Base-by-base conservation (phyloP, 768 basidiomycete species). In the Leucocoprinus birnbaumii region DNA sequence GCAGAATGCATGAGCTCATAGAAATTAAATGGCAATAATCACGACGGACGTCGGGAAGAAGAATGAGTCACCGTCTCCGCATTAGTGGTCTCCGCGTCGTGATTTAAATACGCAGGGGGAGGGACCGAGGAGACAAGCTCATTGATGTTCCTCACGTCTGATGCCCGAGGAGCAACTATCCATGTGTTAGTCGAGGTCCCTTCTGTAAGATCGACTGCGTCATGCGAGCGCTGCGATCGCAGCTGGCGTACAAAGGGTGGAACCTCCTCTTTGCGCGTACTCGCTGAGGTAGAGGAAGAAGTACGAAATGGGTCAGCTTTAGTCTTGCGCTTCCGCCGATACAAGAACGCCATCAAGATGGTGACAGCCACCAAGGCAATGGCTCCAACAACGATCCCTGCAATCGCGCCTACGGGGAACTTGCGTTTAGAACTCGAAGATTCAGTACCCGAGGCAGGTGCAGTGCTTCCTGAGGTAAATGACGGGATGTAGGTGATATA, bases 401-500 rank as follows among this genome's bases (percentile, higher is more conserved):
- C 59, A 38, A 62, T 58, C 14, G 59, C 61, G 14, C 59, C 61
- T 21, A 51, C 41, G 1, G 60, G 60, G 3, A 54, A 46, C 11
- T 31, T 31, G n/a, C n/a, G n/a, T n/a, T n/a, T n/a, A n/a, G n/a
- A n/a, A n/a, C n/a, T n/a, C n/a, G n/a, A n/a, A n/a, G 55, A 26
- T 31, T 49, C 18, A 43, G 53, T 19, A n/a, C n/a, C n/a, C 18
- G 41, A 24, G n/a, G 51, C 27, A 16, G 51, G 27, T 13, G 34
- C 27, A 7, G 51, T 24, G 5, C 18, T 21, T 21, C 48, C 48
- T 16, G 58, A 55, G n/a, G 62, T 49, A 35, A 65, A 65, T 5
- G 65, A 64, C 3, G 68, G 67, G 8, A 53, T 58, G 42, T 68
- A 68, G 16, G 63, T 58, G 37, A 68, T 64, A 44, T 68, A 70